These are phyloP conservation scores for Thelephora aurantiotincta DNA, from an alignment of 768 basidiomycete genomes.

Conservation along the genomic window DNA sequence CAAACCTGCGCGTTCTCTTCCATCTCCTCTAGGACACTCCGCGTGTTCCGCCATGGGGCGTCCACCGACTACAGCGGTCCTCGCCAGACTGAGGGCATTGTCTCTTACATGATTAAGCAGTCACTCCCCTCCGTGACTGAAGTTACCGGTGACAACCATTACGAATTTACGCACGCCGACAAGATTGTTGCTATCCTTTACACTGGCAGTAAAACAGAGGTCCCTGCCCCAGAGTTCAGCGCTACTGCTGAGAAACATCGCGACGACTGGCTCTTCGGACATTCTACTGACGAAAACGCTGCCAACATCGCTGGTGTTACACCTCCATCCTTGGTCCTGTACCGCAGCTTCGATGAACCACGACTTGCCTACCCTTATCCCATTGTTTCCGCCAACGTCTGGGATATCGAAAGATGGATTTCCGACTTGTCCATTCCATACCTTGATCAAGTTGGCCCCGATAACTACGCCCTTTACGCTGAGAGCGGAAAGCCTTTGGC, in stretches of 20 bases:
- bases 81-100: constrained; percentile 89
- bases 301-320: constrained; percentile 60
- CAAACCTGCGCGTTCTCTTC: neutral
- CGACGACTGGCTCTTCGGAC: constrained; percentile 88
- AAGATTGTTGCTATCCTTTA: constrained; percentile 86
- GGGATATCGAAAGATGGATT: constrained; percentile 67
- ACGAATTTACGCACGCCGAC: constrained; percentile 80
- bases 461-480: constrained; percentile 85
- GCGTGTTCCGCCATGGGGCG: constrained; percentile 82
- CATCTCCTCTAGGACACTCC: constrained; percentile 49
- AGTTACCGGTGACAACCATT: constrained; percentile 61
- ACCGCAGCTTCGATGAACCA: constrained; percentile 87
- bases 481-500: constrained; percentile 75
- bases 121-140: constrained; percentile 85
- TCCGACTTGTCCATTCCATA: constrained; percentile 75
- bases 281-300: constrained; percentile 56
- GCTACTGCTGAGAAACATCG: constrained; percentile 76
- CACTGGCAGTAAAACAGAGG: constrained; percentile 56
- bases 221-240: constrained; percentile 60
- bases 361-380: constrained; percentile 53
- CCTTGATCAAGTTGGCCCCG: constrained; percentile 84
- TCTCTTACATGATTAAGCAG: constrained; percentile 98
- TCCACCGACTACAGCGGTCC: constrained; percentile 75
- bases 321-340: constrained; percentile 79
- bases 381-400: constrained; percentile 32